A percentile compares a stretch with the other conserved stretches of the same genome.
phyloP scores from a whole-genome alignment of 805 yeast species.

The Metschnikowia continentalis region DNA sequence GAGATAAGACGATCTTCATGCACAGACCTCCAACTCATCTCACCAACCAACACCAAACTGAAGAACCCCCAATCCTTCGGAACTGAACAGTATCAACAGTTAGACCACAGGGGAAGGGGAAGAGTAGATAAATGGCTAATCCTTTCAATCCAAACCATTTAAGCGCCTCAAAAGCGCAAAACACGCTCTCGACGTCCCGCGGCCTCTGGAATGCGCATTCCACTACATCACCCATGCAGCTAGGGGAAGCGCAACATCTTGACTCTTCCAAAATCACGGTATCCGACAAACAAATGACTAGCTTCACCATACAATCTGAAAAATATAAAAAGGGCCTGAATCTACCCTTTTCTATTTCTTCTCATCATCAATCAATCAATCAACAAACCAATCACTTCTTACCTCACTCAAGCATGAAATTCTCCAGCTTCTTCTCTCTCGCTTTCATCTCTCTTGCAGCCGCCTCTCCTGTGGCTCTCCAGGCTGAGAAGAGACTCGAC shows the following conservation, averaged over 20 bases:
- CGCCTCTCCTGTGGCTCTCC: conserved; percentile 7
- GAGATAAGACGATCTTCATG: neutral
- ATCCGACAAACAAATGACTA: neutral
- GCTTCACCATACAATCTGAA: neutral
- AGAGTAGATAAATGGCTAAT: neutral
- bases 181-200: neutral
- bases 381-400: neutral
- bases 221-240: neutral
- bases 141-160: neutral
- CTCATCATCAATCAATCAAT: conserved; percentile 1
- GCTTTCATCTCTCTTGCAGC: conserved; percentile 10
- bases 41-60: neutral
- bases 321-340: neutral
- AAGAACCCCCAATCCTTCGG: neutral
- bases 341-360: neutral
- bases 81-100: neutral
- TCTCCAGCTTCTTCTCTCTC: conserved; percentile 4
- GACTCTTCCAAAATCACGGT: neutral
- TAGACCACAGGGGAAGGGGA: neutral
- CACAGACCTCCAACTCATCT: neutral
- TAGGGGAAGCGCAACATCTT: neutral
- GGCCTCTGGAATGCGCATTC: neutral
- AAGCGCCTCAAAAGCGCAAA: neutral
- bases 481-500: conserved; percentile 1
- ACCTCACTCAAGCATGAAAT: conserved; percentile 5